Base-by-base conservation (phyloP, 768 basidiomycete species). In the Russula dissimulans region DNA sequence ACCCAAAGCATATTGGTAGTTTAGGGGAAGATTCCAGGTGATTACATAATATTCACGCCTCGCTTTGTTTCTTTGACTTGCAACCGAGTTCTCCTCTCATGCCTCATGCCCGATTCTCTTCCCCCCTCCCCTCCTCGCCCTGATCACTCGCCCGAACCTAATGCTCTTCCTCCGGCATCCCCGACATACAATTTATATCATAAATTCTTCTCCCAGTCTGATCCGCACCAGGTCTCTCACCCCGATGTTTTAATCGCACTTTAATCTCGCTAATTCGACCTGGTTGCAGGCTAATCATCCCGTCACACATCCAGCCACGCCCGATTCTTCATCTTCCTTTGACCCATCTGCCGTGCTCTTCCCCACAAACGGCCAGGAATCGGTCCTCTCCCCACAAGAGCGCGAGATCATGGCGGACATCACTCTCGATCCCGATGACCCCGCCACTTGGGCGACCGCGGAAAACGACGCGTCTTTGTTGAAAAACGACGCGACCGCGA, bases 321-420 rank as follows among this genome's bases (percentile, higher is more conserved):
- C 46, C 29, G 26, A 46, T 5, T 42, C 52, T 4, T 32, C 45
- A n/a, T 60, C 53, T 1, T 36, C 15, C 26, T 49, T 49, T 38
- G 41, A 12, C 1, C 45, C 58, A 17, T 42, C 51, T 29, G 15
- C 29, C 14, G n/a, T 17, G 3, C 41, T 60, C 5, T 49, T 60
- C 34, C 48, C 31, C 32, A 5, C 43, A 3, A 46, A 51, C n/a
- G 43, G 36, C 36, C 49, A 51, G 18, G 43, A 50, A 7, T 39
- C 34, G 4, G 34, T 38, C 36, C 51, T 61, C 9, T 64, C 63
- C 1, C 54, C 48, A 17, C 60, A 64, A 49, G 63, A 64, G 43
- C 60, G 60, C 55, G 55, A 56, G 50, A 56, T 64, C 31, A 61
- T 64, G 63, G 63, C 41, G 6, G 63, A 64, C 18, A 61, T 64